Percentiles rank a stretch among this genome's conserved stretches.
Evolutionary conservation across 2,329 filamentous ascomycete species (phyloP).

Genomic region (Daldinia sp.): DNA sequence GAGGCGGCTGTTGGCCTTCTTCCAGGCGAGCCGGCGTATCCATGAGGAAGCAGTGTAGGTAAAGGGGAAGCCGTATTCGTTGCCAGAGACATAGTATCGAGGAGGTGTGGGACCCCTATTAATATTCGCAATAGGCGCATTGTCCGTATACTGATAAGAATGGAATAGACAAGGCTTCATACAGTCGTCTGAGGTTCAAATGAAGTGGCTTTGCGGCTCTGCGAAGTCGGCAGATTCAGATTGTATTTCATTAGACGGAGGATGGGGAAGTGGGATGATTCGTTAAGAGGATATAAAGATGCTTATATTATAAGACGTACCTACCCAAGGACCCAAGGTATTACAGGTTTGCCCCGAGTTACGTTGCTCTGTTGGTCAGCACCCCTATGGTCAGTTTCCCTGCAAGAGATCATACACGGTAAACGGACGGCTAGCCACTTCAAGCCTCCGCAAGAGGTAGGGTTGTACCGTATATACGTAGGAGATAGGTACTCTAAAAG

Average conservation of each 20-base stretch:
- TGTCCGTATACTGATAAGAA: background rate
- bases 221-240: background rate
- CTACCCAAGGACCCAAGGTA: too few relatives aligned
- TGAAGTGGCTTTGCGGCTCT: constrained; percentile 8
- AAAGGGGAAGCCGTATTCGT: background rate
- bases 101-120: background rate
- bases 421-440: too few relatives aligned
- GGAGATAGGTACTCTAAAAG: too few relatives aligned
- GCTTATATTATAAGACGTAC: too few relatives aligned
- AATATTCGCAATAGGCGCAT: background rate
- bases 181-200: background rate
- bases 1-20: constrained; percentile 4
- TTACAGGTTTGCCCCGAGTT: too few relatives aligned
- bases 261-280: background rate
- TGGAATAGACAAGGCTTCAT: background rate
- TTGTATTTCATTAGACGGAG: background rate
- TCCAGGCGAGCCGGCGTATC: constrained; percentile 14
- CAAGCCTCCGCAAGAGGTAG: too few relatives aligned
- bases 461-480: too few relatives aligned
- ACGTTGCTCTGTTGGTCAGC: too few relatives aligned
- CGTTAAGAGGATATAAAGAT: background rate
- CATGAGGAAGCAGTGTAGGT: background rate
- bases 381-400: too few relatives aligned
- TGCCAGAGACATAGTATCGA: background rate
- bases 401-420: too few relatives aligned